Evolutionary conservation across 176 grass and related monocot genomes (phyloP).

Genomic region (Cenchrus purpureus): DNA sequence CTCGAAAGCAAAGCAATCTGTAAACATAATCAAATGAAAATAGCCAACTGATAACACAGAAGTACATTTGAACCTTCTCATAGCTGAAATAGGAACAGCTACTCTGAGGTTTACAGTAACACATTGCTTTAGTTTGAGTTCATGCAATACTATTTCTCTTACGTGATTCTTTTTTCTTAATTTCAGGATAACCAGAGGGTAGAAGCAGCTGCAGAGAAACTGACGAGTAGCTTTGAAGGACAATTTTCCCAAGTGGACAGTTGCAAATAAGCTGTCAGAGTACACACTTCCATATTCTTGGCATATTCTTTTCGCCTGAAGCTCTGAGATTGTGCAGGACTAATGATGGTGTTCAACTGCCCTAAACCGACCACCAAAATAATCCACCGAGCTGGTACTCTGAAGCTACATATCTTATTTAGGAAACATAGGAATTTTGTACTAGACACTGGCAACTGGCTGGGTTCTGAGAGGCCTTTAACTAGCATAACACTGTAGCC

Average conservation of each 20-base stretch:
- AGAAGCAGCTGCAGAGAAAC: conserved; percentile 44
- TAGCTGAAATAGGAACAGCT: conserved; percentile 1
- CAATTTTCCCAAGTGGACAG: conserved; percentile 48
- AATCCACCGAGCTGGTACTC: conserved; percentile 36
- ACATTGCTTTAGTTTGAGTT: conserved; percentile 18
- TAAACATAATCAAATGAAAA: conserved; percentile 13
- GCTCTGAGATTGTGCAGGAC: conserved; percentile 53
- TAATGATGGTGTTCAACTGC: conserved; percentile 47
- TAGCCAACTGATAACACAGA: conserved; percentile 7
- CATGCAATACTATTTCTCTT: not conserved
- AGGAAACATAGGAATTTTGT: conserved; percentile 58
- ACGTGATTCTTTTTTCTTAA: conserved; percentile 17
- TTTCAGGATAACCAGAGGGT: conserved; percentile 66
- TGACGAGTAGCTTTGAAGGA: conserved; percentile 51
- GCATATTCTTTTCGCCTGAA: conserved; percentile 53
- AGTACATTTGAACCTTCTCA: conserved; percentile 4
- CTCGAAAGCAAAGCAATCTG: conserved; percentile 15
- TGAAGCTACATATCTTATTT: conserved; percentile 47
- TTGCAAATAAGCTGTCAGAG: conserved; percentile 50
- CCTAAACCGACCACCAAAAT: conserved; percentile 42
- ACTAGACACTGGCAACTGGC: conserved; percentile 30
- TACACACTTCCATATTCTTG: conserved; percentile 35
- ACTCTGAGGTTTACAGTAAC: not conserved
- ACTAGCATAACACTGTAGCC: conserved; percentile 12
- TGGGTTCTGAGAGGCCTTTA: not conserved